Conservation (phyloP, 202 grass and related monocot genomes). For the Setaria italica region DNA sequence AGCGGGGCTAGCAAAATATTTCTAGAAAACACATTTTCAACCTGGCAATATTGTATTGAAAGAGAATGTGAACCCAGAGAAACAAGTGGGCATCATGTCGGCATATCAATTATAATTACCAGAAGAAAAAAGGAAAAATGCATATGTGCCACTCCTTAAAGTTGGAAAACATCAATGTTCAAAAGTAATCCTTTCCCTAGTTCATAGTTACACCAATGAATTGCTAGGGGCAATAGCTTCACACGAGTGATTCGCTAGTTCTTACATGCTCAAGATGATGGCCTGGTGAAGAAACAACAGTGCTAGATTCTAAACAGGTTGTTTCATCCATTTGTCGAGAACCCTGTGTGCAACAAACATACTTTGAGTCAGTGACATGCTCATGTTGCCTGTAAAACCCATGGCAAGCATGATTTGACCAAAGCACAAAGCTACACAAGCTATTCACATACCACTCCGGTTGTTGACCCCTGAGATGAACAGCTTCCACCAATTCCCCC, state of each 20-base stretch:
- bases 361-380: neutral
- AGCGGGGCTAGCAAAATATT: neutral
- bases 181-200: neutral
- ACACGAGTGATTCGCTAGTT: neutral
- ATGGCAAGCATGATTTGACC: neutral
- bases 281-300: conserved; percentile 49
- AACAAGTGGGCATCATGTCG: neutral
- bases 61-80: neutral
- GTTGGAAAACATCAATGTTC: neutral
- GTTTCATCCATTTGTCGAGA: conserved; percentile 46
- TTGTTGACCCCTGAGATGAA: conserved; percentile 26
- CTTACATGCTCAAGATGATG: conserved; percentile 55
- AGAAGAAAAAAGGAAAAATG: neutral
- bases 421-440: neutral
- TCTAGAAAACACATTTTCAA: neutral
- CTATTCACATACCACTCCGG: neutral
- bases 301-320: conserved; percentile 42
- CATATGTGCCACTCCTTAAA: neutral
- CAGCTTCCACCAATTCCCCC: neutral
- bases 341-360: conserved; percentile 20
- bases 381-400: neutral
- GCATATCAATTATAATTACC: neutral
- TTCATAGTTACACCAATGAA: neutral
- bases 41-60: neutral
- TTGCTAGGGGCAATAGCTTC: neutral